These are phyloP conservation scores for Wolfiporia cocos DNA, from an alignment of 1,284 basidiomycete species.

Conservation along the genomic window DNA sequence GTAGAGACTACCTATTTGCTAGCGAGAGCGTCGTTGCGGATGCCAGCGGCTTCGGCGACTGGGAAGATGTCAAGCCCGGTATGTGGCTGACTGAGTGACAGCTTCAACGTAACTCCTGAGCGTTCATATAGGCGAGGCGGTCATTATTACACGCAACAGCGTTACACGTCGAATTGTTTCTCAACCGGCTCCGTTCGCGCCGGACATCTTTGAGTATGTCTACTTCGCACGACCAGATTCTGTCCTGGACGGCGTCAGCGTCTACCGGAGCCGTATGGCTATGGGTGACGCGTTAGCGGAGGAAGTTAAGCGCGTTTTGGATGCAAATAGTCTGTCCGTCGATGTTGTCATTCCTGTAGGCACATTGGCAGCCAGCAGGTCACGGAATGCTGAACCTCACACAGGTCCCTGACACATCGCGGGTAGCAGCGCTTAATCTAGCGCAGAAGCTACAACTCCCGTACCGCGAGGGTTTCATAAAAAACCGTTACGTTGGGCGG, in stretches of 20 bases:
- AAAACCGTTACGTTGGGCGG: conserved; percentile 97
- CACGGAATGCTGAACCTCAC: conserved; percentile 5
- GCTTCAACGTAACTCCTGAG: background rate
- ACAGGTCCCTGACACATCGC: conserved; percentile 91
- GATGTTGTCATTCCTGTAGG: conserved; percentile 96
- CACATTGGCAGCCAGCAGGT: conserved; percentile 7
- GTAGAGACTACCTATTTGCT: conserved; percentile 86
- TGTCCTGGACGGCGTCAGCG: conserved; percentile 95
- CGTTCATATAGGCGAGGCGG: conserved; percentile 68
- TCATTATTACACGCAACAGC: conserved; percentile 86
- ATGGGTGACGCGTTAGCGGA: conserved; percentile 97
- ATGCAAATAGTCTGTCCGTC: conserved; percentile 62
- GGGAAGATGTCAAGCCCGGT: conserved; percentile 94
- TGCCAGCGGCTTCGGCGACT: conserved; percentile 85
- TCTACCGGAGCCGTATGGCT: conserved; percentile 97
- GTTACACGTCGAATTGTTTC: conserved; percentile 73
- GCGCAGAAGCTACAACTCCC: conserved; percentile 89
- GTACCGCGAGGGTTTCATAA: conserved; percentile 98
- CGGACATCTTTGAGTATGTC: conserved; percentile 99
- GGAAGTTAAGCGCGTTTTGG: conserved; percentile 76
- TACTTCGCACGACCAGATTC: conserved; percentile 99
- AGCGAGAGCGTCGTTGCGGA: conserved; percentile 97
- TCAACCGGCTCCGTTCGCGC: conserved; percentile 73
- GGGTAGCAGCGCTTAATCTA: conserved; percentile 93
- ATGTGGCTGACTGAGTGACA: conserved; percentile 16